Evolutionary conservation across 495 filamentous ascomycete genomes (phyloP), one percentile per base, ranked within the genome.

Genomic region (Neurospora sp.): DNA sequence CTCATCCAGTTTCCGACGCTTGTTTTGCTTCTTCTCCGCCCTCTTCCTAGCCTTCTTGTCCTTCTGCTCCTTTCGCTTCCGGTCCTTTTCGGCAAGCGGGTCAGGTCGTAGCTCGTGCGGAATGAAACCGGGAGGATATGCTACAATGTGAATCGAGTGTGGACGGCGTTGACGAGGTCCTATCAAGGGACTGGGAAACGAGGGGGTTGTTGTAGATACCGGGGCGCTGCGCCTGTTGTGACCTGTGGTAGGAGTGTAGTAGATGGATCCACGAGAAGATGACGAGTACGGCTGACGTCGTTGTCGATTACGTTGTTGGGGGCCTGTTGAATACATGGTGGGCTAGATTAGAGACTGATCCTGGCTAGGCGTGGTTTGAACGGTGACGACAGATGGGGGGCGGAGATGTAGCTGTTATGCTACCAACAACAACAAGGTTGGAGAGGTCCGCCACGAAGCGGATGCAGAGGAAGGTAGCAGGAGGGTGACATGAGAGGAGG

Each of bases 141-240:
- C 86, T 48, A 87, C 79, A 75, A 88, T 87, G 76, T 88, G 86
- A 71, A 88, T 88, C 16, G 85, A 84, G 73, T 88, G 86, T 59
- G 83, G 86, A 31, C 87, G 81, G 72, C 86, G 84, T 27, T 81
- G 81, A 71, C 86, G 84, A 65, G 87, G 83, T 74, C 82, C 81
- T 71, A 85, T 88, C 44, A 84, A 81, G 65, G 87, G 84, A 35
- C 78, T 79, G 38, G 87, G 87, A 70, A 85, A 82, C 20, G 71
- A 74, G 40, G 81, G 76, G n/a, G 69, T 69, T 42, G 70, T 41
- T 65, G 53, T 27, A 16, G 53, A 31, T 35, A 22, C 27, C 16
- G 53, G 14, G 16, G 68, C n/a, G 9, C 68, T 27, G 68, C 80
- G 80, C 74, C 77, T 74, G 48, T 80, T 78, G 68, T 77, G 78